phyloP scores from a whole-genome alignment of 1,284 basidiomycete genomes.

The Entoloma clypeatum region DNA sequence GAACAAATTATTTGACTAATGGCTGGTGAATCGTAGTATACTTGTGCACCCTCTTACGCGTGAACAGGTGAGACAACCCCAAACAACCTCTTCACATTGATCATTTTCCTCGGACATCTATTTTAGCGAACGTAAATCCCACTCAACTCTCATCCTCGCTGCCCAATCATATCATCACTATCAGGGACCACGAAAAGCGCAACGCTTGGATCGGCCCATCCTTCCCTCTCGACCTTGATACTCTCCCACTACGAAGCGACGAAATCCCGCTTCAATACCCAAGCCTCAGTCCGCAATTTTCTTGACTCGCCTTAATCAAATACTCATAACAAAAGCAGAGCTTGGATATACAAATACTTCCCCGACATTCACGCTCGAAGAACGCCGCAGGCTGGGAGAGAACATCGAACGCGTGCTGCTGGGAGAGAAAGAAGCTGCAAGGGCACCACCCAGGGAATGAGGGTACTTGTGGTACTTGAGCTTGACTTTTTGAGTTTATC shows the following conservation, averaged over 20 bases:
- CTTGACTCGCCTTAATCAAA: not conserved
- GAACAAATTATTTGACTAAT: not conserved
- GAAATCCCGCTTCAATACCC: conserved; percentile 68
- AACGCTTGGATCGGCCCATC: conserved; percentile 70
- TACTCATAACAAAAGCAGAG: conserved; percentile 21
- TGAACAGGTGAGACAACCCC: conserved; percentile 48
- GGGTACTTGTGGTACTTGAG: not conserved
- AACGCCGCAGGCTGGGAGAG: conserved; percentile 34
- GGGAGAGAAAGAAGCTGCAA: conserved; percentile 35
- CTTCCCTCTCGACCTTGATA: conserved; percentile 59
- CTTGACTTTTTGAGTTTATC: not conserved
- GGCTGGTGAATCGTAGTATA: conserved; percentile 39
- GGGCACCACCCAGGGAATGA: conserved; percentile 27
- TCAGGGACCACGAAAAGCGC: conserved; percentile 60
- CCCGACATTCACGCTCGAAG: conserved; percentile 31
- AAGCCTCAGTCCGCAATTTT: conserved; percentile 53
- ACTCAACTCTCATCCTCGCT: conserved; percentile 1
- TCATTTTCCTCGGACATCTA: not conserved
- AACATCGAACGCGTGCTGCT: conserved; percentile 33
- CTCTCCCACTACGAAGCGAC: conserved; percentile 45
- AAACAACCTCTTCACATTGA: not conserved
- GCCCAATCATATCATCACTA: conserved; percentile 24
- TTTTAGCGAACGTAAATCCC: conserved; percentile 32
- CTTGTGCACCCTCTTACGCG: conserved; percentile 69
- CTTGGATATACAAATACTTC: conserved; percentile 35